Evolutionary conservation across 2,329 filamentous ascomycete species (phyloP).

Genomic region (Geosmithia flava): DNA sequence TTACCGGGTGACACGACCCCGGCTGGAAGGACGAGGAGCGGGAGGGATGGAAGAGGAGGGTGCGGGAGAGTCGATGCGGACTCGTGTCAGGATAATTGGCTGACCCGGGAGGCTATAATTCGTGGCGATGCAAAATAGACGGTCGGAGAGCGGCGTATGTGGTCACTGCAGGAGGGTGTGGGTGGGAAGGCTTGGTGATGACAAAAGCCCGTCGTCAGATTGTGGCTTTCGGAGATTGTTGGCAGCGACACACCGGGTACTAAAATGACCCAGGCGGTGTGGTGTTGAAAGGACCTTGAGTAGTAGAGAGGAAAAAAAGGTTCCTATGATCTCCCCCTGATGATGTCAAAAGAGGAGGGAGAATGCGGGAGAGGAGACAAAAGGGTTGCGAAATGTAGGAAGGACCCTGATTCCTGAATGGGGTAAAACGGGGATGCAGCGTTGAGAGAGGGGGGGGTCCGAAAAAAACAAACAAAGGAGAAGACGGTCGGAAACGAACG

Average conservation of each 20-base stretch:
- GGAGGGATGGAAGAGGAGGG: background rate
- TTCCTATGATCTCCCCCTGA: constrained; percentile 1
- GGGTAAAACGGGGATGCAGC: too few relatives aligned
- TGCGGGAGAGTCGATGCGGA: background rate
- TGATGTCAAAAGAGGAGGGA: constrained; percentile 2
- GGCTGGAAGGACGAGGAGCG: constrained; percentile 2
- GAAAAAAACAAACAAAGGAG: background rate
- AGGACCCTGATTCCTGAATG: background rate
- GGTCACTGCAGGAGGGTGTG: background rate
- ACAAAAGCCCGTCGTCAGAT: background rate
- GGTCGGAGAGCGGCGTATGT: background rate
- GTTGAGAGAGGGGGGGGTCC: too few relatives aligned
- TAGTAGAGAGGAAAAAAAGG: too few relatives aligned
- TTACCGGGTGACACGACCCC: constrained; percentile 20
- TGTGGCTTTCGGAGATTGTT: background rate
- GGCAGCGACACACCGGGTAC: background rate
- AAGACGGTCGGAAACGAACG: background rate
- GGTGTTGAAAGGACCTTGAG: background rate
- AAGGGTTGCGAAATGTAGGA: background rate
- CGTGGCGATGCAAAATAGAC: background rate
- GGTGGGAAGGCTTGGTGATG: background rate
- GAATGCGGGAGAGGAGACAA: background rate
- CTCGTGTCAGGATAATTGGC: background rate
- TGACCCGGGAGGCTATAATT: background rate
- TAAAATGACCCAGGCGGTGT: background rate